These are phyloP conservation scores for Irpex rosettiformis DNA, from an alignment of 1,284 basidiomycete genomes.

Conservation along the genomic window DNA sequence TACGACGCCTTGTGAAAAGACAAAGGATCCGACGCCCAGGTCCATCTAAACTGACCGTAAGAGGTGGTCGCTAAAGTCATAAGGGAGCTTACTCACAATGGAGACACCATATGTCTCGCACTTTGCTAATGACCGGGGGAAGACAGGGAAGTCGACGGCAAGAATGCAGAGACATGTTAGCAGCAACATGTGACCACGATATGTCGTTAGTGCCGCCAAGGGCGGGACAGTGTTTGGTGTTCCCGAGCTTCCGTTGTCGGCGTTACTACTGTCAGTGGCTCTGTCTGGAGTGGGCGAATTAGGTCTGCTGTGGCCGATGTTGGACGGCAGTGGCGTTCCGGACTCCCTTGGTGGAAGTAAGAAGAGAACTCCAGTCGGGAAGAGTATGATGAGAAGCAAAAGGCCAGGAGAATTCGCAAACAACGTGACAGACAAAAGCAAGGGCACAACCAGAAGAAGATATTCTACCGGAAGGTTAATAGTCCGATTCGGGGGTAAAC, in stretches of 20 bases:
- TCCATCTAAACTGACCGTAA: slow-evolving; percentile 74
- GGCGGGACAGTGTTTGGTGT: slow-evolving; percentile 26
- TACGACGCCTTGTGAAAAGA: slow-evolving; percentile 91
- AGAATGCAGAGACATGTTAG: slow-evolving; percentile 91
- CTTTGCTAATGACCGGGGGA: slow-evolving; percentile 87
- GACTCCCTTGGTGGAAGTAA: slow-evolving; percentile 39
- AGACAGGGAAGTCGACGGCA: slow-evolving; percentile 94
- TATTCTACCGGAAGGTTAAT: slow-evolving; percentile 57
- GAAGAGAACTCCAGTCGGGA: slow-evolving; percentile 42
- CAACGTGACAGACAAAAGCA: slow-evolving; percentile 77
- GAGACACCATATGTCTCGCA: slow-evolving; percentile 95
- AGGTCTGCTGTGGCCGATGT: slow-evolving; percentile 15
- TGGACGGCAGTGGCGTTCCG: slow-evolving; percentile 50
- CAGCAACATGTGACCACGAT: slow-evolving; percentile 94
- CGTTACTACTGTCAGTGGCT: neutral
- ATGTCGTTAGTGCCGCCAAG: slow-evolving; percentile 79
- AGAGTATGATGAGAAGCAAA: slow-evolving; percentile 49
- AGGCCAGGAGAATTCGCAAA: slow-evolving; percentile 57
- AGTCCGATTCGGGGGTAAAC: slow-evolving; percentile 35
- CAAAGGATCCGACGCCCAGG: slow-evolving; percentile 93
- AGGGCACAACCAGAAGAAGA: slow-evolving; percentile 65
- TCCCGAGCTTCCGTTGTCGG: slow-evolving; percentile 8
- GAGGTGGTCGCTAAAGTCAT: neutral
- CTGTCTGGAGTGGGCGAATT: slow-evolving; percentile 19
- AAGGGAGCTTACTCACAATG: slow-evolving; percentile 59